These are phyloP conservation scores for Ceratonia siliqua DNA, from an alignment of 306 rosid species.

Conservation along the genomic window DNA sequence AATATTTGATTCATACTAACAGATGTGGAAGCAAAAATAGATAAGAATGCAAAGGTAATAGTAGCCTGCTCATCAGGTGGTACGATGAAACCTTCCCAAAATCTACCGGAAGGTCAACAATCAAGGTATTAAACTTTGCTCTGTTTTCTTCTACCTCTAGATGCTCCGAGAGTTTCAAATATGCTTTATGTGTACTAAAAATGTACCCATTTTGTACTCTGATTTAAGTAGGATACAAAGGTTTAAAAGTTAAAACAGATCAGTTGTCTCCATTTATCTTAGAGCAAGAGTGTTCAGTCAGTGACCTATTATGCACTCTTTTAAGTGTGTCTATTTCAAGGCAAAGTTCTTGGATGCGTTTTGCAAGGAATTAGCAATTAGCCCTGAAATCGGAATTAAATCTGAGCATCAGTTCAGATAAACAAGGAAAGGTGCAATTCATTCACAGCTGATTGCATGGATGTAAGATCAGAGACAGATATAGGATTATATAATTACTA, in stretches of 20 bases:
- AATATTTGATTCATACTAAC: constrained; percentile 26
- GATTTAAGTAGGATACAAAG: neutral
- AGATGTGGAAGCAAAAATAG: constrained; percentile 78
- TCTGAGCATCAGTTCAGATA: neutral
- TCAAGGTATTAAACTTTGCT: constrained; percentile 59
- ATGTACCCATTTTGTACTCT: neutral
- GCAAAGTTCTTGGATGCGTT: constrained; percentile 4
- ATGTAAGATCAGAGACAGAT: constrained; percentile 8
- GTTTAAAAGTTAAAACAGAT: neutral
- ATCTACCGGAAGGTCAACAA: constrained; percentile 94
- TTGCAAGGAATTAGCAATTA: too few species aligned
- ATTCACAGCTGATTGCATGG: constrained; percentile 25
- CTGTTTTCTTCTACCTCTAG: neutral
- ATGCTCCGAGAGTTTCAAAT: neutral
- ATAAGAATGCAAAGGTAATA: constrained; percentile 76
- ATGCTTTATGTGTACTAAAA: neutral
- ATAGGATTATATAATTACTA: neutral
- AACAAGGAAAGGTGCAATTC: constrained; percentile 15
- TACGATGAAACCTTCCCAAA: constrained; percentile 91
- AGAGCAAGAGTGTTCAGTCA: neutral
- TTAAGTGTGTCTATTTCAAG: neutral
- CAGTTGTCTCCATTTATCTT: neutral
- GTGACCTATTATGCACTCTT: neutral
- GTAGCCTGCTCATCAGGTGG: constrained; percentile 94
- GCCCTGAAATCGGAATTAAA: neutral